These are phyloP conservation scores for Elongisporangium anandrum DNA, from an alignment of 352 stramenopile species.

Conservation along the genomic window DNA sequence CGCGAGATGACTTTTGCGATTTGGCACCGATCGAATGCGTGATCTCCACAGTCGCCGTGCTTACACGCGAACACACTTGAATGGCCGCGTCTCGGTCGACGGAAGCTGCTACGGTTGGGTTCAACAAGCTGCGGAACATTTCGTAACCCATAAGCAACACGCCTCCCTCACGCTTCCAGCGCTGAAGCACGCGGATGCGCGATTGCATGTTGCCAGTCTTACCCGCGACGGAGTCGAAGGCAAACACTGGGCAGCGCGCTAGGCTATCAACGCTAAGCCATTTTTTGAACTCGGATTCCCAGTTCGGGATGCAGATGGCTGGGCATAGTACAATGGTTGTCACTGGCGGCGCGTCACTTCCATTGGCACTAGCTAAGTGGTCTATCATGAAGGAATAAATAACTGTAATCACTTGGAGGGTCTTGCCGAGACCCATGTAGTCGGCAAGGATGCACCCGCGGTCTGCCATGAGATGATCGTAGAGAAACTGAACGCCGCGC, in stretches of 20 bases:
- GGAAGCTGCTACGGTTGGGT: conserved; percentile 40
- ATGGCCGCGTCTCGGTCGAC: conserved; percentile 40
- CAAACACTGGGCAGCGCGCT: conserved; percentile 48
- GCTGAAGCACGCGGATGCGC: conserved; percentile 54
- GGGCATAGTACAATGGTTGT: conserved; percentile 93
- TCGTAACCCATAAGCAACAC: conserved; percentile 88
- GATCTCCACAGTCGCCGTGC: conserved; percentile 64
- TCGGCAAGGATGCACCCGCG: conserved; percentile 85
- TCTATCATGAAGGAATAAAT: conserved; percentile 81
- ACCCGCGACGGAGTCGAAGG: conserved; percentile 54
- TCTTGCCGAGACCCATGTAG: conserved; percentile 91
- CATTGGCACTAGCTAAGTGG: conserved; percentile 13
- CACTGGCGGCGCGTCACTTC: conserved; percentile 9
- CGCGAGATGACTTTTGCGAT: conserved; percentile 44
- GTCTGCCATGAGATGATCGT: conserved; percentile 39
- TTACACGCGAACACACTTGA: conserved; percentile 60
- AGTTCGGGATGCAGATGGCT: conserved; percentile 96
- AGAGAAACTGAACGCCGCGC: conserved; percentile 67
- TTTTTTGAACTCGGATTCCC: conserved; percentile 96
- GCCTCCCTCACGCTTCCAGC: conserved; percentile 71
- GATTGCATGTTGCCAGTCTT: conserved; percentile 40
- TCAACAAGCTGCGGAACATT: conserved; percentile 84
- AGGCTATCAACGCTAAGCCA: conserved; percentile 82
- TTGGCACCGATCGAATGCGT: conserved; percentile 40
- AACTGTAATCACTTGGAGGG: conserved; percentile 80